Percentiles rank a stretch among this genome's conserved stretches.
phyloP scores from a whole-genome alignment of 1,139 yeast species.

The Hanseniaspora gamundiae region DNA sequence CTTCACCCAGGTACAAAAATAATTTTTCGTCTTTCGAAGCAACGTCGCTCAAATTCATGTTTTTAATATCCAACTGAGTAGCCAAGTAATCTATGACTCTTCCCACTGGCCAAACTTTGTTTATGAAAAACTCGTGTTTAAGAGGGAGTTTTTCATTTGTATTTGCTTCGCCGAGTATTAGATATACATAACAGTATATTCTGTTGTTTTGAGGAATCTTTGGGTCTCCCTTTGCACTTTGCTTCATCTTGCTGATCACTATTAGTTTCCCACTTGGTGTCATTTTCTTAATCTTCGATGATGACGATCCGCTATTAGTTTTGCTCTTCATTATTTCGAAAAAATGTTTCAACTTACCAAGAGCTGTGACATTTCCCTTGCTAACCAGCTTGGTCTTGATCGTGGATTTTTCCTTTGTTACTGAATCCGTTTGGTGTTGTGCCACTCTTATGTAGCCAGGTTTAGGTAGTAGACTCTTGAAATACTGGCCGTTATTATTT shows the following conservation, averaged over 20 bases:
- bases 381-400: conserved; percentile 20
- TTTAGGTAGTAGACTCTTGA: conserved; percentile 43
- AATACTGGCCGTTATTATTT: conserved; percentile 17
- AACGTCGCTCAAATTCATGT: conserved; percentile 38
- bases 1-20: conserved; percentile 23
- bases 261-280: conserved; percentile 20
- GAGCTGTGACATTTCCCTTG: conserved; percentile 26
- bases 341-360: conserved; percentile 36
- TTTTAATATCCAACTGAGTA: conserved; percentile 38
- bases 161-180: conserved; percentile 29
- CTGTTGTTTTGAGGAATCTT: conserved; percentile 45
- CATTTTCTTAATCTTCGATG: conserved; percentile 9
- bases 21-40: conserved; percentile 17
- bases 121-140: conserved; percentile 21
- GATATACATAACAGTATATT: conserved; percentile 49
- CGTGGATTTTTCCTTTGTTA: conserved; percentile 4
- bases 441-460: conserved; percentile 34
- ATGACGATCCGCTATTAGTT: conserved; percentile 3
- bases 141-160: conserved; percentile 16
- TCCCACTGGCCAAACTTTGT: conserved; percentile 57
- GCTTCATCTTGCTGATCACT: conserved; percentile 34
- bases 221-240: conserved; percentile 56
- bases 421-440: conserved; percentile 11
- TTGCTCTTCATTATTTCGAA: conserved; percentile 20
- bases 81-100: conserved; percentile 62